Base-by-base conservation (phyloP, 2,329 filamentous ascomycete species). In the Phaeomoniella chlamydospora region DNA sequence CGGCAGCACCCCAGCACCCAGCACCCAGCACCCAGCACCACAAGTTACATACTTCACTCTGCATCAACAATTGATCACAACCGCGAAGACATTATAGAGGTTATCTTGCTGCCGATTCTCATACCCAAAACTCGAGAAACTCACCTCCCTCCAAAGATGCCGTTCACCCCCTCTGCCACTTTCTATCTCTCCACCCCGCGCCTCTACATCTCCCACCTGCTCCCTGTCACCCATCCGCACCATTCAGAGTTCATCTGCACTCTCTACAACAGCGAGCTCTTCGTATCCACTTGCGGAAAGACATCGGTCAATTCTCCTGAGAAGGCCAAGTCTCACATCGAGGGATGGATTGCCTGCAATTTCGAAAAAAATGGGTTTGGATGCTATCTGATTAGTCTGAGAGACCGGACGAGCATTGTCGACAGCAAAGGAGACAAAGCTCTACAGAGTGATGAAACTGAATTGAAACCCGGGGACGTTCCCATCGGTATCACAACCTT, bases 401-500 rank as follows among this genome's bases (percentile, higher is more conserved):
- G 22, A 26, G 22, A 6, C n/a, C 22, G 22, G 6, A n/a, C 6
- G 9, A 6, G n/a, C 6, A 6, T 26, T n/a, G n/a, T 9, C 22
- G 22, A n/a, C 22, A 26, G 22, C 22, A n/a, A n/a, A 9, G 22
- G n/a, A 26, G 22, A 26, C 6, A 26, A 26, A n/a, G n/a, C n/a
- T n/a, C n/a, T n/a, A n/a, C n/a, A n/a, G n/a, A n/a, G n/a, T n/a
- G n/a, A n/a, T n/a, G 22, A 26, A 6, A n/a, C 6, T 9, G 22
- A 26, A 26, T n/a, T 26, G 6, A 9, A 6, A 26, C 22, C 22
- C 9, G 22, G 22, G 9, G n/a, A 6, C 6, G 22, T 26, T 26
- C 22, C 22, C 6, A 35, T 41, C 31, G 38, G 38, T 10, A 15
- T 22, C 11, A 32, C 22, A 11, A 34, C 38, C 15, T 16, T 40